A percentile compares a stretch with the other conserved stretches of the same genome.
These are phyloP conservation scores for Hortaea werneckii DNA, from an alignment of 2,329 filamentous ascomycete species.

Conservation along the genomic window DNA sequence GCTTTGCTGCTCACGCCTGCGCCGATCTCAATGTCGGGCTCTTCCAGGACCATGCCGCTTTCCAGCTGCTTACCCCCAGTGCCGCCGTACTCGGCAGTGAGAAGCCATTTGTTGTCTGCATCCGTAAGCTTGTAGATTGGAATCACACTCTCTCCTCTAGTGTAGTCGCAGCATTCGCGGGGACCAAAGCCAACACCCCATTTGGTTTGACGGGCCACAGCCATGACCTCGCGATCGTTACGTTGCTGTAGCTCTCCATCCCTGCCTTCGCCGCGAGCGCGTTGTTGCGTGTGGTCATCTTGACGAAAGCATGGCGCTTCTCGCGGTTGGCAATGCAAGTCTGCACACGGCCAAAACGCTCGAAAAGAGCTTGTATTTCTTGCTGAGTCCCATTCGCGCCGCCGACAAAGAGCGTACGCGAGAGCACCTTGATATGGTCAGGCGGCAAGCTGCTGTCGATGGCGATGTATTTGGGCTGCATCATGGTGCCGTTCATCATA, in stretches of 20 bases:
- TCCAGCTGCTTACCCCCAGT: slow-evolving; percentile 76
- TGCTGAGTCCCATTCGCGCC: slow-evolving; percentile 72
- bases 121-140: slow-evolving; percentile 89
- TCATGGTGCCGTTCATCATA: slow-evolving; percentile 24
- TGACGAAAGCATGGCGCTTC: slow-evolving; percentile 96
- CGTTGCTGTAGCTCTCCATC: slow-evolving; percentile 85
- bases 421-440: slow-evolving; percentile 81
- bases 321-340: slow-evolving; percentile 98
- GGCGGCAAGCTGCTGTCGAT: slow-evolving; percentile 64
- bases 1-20: slow-evolving; percentile 89
- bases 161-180: slow-evolving; percentile 93
- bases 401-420: slow-evolving; percentile 90
- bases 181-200: slow-evolving; percentile 98
- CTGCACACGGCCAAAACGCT: slow-evolving; percentile 75
- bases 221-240: slow-evolving; percentile 60
- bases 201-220: slow-evolving; percentile 61
- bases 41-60: slow-evolving; percentile 79
- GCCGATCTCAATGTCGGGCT: slow-evolving; percentile 97
- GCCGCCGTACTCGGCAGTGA: slow-evolving; percentile 86
- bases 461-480: slow-evolving; percentile 64
- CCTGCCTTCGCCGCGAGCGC: slow-evolving; percentile 74
- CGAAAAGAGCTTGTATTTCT: slow-evolving; percentile 73
- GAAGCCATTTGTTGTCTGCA: slow-evolving; percentile 93
- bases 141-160: slow-evolving; percentile 83
- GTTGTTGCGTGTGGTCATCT: slow-evolving; percentile 86